Evolutionary conservation across 768 basidiomycete species (phyloP), one percentile per base, ranked within the genome.

Genomic region (Rhizopogon vulgaris): DNA sequence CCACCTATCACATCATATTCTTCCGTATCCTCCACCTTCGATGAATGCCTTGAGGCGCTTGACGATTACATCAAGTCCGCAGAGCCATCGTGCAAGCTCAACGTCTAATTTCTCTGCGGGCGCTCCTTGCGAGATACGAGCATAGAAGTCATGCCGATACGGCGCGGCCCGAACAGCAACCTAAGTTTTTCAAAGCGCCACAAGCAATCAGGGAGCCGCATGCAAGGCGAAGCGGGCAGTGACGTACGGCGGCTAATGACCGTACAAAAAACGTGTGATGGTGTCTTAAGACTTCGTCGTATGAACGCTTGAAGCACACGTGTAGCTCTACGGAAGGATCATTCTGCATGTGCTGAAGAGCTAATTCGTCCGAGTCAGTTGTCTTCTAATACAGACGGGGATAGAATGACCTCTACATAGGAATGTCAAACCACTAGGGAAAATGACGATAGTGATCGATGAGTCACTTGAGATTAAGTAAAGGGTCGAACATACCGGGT

Each of bases 221-320:
- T 32, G 22, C 28, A 30, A 38, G 24, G 10, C 17, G 46, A 41
- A 43, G 9, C 39, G 37, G 41, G 15, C 50, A 17, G 43, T 58
- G 30, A 66, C 66, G 55, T 68, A 68, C 66, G 32, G 40, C 49
- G 22, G 66, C 68, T n/a, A 68, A 50, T 18, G 83, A 79, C 22
- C 85, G 82, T 54, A 88, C 74, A 57, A 87, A 28, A 63, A 85
- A 85, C 0, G 78, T 72, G 62, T 86, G 84, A 65, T 87, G 84
- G 53, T 81, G 83, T 48, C 67, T 71, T 46, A 90, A 73, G 15
- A 86, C 80, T 49, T 75, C 73, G 55, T 90, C 85, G 63, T 87
- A 90, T 3, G 87, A 77, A 38, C 78, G 72, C 65, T 76, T 79
- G 72, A 90, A 89, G 65, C 87, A 87, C 52, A 77, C 72, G 58